phyloP scores from a whole-genome alignment of 2,329 filamentous ascomycete species.

The Thielaviopsis musarum region DNA sequence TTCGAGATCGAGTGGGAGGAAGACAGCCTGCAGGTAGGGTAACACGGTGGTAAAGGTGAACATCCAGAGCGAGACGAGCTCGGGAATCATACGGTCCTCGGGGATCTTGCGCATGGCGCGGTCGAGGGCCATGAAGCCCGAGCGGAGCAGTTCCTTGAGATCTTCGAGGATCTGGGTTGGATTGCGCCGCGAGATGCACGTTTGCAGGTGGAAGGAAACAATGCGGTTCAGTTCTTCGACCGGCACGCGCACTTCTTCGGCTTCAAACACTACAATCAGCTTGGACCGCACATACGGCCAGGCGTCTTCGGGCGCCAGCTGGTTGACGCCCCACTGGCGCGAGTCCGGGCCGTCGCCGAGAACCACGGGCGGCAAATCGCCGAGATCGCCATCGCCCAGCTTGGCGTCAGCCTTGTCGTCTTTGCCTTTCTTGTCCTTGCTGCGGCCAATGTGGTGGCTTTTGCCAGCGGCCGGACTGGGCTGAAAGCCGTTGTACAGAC shows the following conservation, averaged over 20 bases:
- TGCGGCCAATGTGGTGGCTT: slow-evolving; percentile 17
- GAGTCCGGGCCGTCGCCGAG: slow-evolving; percentile 6
- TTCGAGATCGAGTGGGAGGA: slow-evolving; percentile 82
- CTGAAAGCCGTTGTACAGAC: slow-evolving; percentile 63
- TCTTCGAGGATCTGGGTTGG: slow-evolving; percentile 61
- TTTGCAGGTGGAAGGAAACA: slow-evolving; percentile 62
- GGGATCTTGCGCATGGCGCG: slow-evolving; percentile 62
- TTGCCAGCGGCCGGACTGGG: slow-evolving; percentile 50
- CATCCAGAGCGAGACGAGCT: slow-evolving; percentile 86
- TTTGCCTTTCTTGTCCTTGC: slow-evolving; percentile 17
- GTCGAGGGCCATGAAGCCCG: slow-evolving; percentile 74
- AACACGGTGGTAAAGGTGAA: slow-evolving; percentile 80
- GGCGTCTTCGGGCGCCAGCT: slow-evolving; percentile 47
- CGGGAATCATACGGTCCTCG: slow-evolving; percentile 77
- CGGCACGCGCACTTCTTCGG: slow-evolving; percentile 61
- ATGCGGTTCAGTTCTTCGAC: slow-evolving; percentile 72
- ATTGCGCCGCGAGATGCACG: slow-evolving; percentile 56
- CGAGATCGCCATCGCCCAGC: slow-evolving; percentile 2
- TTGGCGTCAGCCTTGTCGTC: slow-evolving; percentile 6
- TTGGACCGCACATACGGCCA: slow-evolving; percentile 69
- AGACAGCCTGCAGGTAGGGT: slow-evolving; percentile 89
- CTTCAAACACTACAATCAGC: slow-evolving; percentile 62
- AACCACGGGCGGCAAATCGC: slow-evolving; percentile 8
- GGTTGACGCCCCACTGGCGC: slow-evolving; percentile 6
- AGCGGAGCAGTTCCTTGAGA: slow-evolving; percentile 54